Percentiles rank a stretch among this genome's conserved stretches.
Conservation (phyloP, 441 rosid species). For the Adansonia rubrostipa region DNA sequence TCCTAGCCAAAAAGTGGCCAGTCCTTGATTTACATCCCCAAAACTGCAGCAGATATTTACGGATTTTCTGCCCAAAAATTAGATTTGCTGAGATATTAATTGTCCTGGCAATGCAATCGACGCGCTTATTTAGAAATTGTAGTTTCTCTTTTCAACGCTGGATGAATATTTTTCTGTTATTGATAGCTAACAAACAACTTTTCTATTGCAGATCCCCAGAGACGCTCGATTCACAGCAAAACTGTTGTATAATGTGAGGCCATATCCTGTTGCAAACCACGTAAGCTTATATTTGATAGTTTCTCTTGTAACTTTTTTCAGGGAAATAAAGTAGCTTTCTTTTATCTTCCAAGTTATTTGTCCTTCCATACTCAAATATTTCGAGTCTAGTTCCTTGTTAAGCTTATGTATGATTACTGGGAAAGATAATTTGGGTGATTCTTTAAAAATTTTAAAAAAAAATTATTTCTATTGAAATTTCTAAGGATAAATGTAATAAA, state of each 20-base stretch:
- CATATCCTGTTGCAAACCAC: background rate
- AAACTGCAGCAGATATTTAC: background rate
- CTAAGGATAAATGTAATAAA: background rate
- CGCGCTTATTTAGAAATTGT: background rate
- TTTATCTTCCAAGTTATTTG: background rate
- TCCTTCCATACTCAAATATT: background rate
- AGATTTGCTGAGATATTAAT: background rate
- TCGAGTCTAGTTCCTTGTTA: background rate
- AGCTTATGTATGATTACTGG: background rate
- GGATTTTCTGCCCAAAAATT: background rate
- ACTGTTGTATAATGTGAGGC: conserved; percentile 77
- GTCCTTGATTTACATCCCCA: background rate
- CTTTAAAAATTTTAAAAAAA: background rate
- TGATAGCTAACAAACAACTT: conserved; percentile 28
- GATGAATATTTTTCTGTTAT: background rate
- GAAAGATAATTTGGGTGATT: background rate
- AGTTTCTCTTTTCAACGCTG: background rate
- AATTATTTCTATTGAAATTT: background rate
- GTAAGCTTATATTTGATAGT: conserved; percentile 21
- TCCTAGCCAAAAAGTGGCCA: background rate
- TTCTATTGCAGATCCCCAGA: conserved; percentile 70
- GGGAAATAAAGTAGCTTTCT: conserved; percentile 8
- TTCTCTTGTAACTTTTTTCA: conserved; percentile 26
- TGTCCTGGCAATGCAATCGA: background rate
- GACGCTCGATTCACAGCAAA: conserved; percentile 72